Conservation (phyloP, 2,329 filamentous ascomycete species). For the Blastomyces parvus region DNA sequence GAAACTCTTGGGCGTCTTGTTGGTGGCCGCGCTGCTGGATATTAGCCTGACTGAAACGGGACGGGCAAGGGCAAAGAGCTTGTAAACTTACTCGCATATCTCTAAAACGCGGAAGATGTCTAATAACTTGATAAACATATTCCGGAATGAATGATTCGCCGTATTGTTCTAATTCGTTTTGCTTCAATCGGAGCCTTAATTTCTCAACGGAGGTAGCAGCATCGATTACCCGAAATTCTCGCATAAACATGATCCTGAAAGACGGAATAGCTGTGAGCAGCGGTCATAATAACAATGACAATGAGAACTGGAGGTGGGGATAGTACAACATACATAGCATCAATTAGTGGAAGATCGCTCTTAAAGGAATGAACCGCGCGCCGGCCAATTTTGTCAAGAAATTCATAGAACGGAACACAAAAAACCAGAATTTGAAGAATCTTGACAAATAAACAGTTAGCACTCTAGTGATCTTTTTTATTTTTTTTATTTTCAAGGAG, state of each 20-base stretch:
- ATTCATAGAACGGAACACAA: conserved; percentile 88
- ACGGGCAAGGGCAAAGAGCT: not conserved
- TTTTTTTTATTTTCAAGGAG: not conserved
- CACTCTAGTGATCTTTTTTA: too few relatives aligned
- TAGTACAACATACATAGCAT: conserved; percentile 63
- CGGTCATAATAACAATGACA: conserved; percentile 3
- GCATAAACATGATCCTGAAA: conserved; percentile 83
- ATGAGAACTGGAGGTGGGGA: not conserved
- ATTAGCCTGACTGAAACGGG: conserved; percentile 17
- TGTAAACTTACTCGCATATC: conserved; percentile 67
- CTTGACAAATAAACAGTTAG: conserved; percentile 42
- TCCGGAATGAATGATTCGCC: conserved; percentile 88
- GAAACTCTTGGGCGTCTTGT: conserved; percentile 94
- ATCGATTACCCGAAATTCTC: conserved; percentile 78
- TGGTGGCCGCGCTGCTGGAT: conserved; percentile 69
- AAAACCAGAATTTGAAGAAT: conserved; percentile 92
- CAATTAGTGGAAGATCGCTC: conserved; percentile 83
- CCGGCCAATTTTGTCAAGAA: conserved; percentile 77
- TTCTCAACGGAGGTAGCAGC: conserved; percentile 66
- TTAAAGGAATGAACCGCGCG: conserved; percentile 85
- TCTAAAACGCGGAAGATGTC: conserved; percentile 74
- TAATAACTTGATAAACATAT: conserved; percentile 90
- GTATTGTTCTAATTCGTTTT: conserved; percentile 75
- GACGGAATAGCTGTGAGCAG: not conserved
- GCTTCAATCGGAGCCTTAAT: conserved; percentile 64